Base-by-base conservation (phyloP, 169 alveolate genomes). In the Babesia caballi region DNA sequence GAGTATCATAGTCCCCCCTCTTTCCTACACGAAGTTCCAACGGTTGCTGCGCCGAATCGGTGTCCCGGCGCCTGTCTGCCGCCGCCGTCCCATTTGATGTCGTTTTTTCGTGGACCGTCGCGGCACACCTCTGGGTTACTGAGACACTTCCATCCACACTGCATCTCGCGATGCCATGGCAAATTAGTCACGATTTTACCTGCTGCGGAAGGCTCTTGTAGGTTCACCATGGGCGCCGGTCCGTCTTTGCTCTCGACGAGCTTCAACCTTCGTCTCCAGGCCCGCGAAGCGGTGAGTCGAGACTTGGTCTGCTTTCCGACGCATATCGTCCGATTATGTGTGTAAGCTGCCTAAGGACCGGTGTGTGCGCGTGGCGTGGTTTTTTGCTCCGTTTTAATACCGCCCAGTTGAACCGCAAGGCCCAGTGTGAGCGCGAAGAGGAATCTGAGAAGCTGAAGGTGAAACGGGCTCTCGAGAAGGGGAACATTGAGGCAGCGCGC, bases 401-500 rank as follows among this genome's bases (percentile, higher is more conserved):
- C 51, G 58, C 49, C 41, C 42, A 81, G 88, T 47, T 49, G 19
- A 69, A 63, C 33, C 56, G 38, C n/a, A 65, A 81, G 17, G 60
- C 70, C n/a, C 57, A 63, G 33, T 81, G 88, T 40, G 53, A 59
- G 38, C 36, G 66, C 3, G 88, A 81, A 27, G 88, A 69, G 46
- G 88, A 59, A 44, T 25, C 47, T 23, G 88, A 81, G 60, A 49
- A 65, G 58, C 23, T 28, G 56, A 70, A 61, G 42, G 80, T 81
- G 2, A 81, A 81, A 33, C 21, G 30, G n/a, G 83, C 88, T 2
- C 68, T 81, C 7, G 84, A 69, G 41, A 67, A 59, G 58, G 70
- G 77, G 1, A 81, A 81, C 36, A 23, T 49, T 0, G 88, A 81
- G 36, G 61, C 84, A 25, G 88, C 88, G 19, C 68, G 88, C 4